Evolutionary conservation across 352 stramenopile genomes (phyloP), one percentile per base, ranked within the genome.

Genomic region (Pythium utonaiense): DNA sequence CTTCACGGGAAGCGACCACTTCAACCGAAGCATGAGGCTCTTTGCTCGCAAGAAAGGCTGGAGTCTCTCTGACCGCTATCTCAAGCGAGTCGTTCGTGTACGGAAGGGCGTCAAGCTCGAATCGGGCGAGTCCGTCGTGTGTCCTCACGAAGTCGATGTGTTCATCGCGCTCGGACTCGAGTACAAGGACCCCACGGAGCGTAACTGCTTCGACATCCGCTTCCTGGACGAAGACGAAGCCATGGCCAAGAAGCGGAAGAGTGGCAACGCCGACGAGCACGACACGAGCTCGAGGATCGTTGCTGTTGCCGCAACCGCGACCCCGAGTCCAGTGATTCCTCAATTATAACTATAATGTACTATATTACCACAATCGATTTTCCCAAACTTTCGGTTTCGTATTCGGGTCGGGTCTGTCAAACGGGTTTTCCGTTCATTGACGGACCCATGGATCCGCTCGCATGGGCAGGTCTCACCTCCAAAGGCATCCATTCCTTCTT

Each of bases 1-100:
- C 60, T 97, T 97, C 64, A 97, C 90, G 0, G 88, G 89, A 24
- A 96, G 84, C 59, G 88, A 96, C 59, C 86, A 96, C 42, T 97
- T 97, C 57, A 97, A 97, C 64, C 73, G 74, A 33, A 94, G 81
- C 28, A 93, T 96, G 79, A 68, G 86, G 14, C 69, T 89, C 0
- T 95, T 80, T 68, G 84, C 84, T 2, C 85, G 81, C 49, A 89
- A 87, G 36, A 91, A 91, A 40, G 86, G 83, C 16, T 91, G 76
- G 72, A 90, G 66, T 51, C 68, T 92, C 2, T 93, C 83, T 7
- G 81, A 95, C 42, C 79, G 73, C 9, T 73, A 60, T 17, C 69
- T 95, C 17, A 90, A 83, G 63, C 81, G 69, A 8, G 75, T 89
- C 24, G 64, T 85, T 53, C 73, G 78, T 14, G 53, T 65, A 1